Evolutionary conservation across 2,329 filamentous ascomycete genomes (phyloP).

Genomic region (Fusarium multiceps): DNA sequence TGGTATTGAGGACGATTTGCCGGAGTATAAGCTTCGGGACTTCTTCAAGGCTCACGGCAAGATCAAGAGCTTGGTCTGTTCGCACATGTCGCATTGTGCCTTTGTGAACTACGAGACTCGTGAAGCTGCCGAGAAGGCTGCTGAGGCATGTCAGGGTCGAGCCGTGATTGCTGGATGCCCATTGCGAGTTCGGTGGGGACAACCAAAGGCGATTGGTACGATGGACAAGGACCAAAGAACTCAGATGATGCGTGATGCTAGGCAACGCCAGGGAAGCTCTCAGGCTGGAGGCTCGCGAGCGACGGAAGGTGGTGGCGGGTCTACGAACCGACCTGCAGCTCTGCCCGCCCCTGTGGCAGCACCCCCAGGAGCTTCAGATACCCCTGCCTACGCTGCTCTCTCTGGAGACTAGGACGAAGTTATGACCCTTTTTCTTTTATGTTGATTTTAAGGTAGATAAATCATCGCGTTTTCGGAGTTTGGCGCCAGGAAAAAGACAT

Average conservation of each 20-base stretch:
- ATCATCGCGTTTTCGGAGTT: slow-evolving; percentile 45
- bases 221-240: slow-evolving; percentile 88
- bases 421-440: slow-evolving; percentile 37
- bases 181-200: slow-evolving; percentile 89
- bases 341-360: slow-evolving; percentile 68
- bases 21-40: slow-evolving; percentile 88
- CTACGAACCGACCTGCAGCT: slow-evolving; percentile 40
- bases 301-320: slow-evolving; percentile 48
- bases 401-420: slow-evolving; percentile 74
- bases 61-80: slow-evolving; percentile 92
- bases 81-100: slow-evolving; percentile 95
- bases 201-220: slow-evolving; percentile 89
- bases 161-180: slow-evolving; percentile 93
- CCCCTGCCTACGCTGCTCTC: slow-evolving; percentile 83
- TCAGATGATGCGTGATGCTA: slow-evolving; percentile 81
- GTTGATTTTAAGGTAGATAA: slow-evolving; percentile 17
- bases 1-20: slow-evolving; percentile 94
- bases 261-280: slow-evolving; percentile 52
- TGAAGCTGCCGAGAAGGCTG: slow-evolving; percentile 85
- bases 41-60: slow-evolving; percentile 92
- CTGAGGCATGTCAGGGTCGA: slow-evolving; percentile 84
- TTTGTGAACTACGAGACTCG: slow-evolving; percentile 94
- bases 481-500: slow-evolving; percentile 30
- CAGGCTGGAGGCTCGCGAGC: slow-evolving; percentile 37
- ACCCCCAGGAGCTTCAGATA: slow-evolving; percentile 81